Percentiles rank a stretch among this genome's conserved stretches.
Conservation (phyloP, 2,329 filamentous ascomycete species). For the Epichloe glyceriae region DNA sequence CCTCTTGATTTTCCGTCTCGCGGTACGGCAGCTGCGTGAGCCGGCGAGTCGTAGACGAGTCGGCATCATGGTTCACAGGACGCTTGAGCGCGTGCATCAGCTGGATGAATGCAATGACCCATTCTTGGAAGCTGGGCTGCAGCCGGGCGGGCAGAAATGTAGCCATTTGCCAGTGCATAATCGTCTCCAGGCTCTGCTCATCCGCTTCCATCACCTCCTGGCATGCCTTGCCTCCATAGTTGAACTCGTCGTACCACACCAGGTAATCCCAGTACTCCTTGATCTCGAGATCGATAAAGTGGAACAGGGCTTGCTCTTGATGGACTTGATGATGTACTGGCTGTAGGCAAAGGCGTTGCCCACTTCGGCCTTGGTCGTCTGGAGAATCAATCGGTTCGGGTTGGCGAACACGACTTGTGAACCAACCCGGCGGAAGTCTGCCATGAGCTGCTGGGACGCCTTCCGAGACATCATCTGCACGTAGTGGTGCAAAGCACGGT, state of each 20-base stretch:
- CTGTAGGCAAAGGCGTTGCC: conserved; percentile 94
- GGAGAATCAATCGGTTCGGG: conserved; percentile 75
- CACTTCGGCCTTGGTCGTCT: conserved; percentile 93
- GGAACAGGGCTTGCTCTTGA: conserved; percentile 93
- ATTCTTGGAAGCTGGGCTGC: conserved; percentile 77
- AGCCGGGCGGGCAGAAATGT: conserved; percentile 73
- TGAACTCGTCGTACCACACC: conserved; percentile 98
- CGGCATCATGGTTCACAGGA: conserved; percentile 37
- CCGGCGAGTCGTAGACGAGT: conserved; percentile 38
- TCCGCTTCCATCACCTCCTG: conserved; percentile 61
- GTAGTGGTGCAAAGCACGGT: conserved; percentile 87
- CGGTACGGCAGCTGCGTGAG: conserved; percentile 49
- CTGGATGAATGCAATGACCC: conserved; percentile 89
- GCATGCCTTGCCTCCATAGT: conserved; percentile 92
- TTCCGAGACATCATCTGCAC: conserved; percentile 98
- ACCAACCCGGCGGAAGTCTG: conserved; percentile 86
- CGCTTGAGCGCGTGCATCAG: conserved; percentile 84
- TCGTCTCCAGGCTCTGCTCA: conserved; percentile 69
- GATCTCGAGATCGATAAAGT: conserved; percentile 93
- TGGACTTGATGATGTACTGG: conserved; percentile 95
- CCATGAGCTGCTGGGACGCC: conserved; percentile 92
- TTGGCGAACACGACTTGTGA: conserved; percentile 94
- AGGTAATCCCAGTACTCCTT: conserved; percentile 99
- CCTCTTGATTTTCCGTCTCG: conserved; percentile 44
- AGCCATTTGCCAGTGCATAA: conserved; percentile 98